Evolutionary conservation across 441 rosid genomes (phyloP), one percentile per base, ranked within the genome.

Genomic region (Jatropha multifida): DNA sequence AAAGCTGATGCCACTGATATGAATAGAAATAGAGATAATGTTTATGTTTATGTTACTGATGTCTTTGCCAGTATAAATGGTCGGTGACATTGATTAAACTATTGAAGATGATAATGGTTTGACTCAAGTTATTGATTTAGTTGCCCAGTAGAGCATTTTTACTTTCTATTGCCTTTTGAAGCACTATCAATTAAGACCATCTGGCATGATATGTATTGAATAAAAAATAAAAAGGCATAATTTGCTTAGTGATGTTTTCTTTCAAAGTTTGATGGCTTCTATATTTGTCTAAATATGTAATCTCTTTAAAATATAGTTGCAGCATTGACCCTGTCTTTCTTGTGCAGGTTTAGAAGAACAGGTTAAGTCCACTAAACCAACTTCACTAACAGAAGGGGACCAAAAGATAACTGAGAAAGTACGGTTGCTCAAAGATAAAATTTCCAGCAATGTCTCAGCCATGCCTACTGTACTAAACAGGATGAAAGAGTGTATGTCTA

Each of bases 401-500:
- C 81, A 66, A 66, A 77, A 49, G 68, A 65, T 64, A 12, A 69
- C 71, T 17, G 80, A 88, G 81, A 89, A 83, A 77, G 75, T 80
- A 26, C 72, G 32, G 23, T 52, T 85, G 78, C 72, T 90, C 40
- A 82, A 78, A 72, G 84, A 85, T 9, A 84, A 88, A 78, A 78
- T 85, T 26, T 80, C 86, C 7, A 80, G 80, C n/a, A 88, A 86
- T 61, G 65, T 76, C 37, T 70, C 89, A 13, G 69, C 85, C 20
- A 69, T 83, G 81, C 93, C 90, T 11, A 37, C 74, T 37, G 78
- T 84, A 71, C 55, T 86, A 71, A 84, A 85, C 81, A 84, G 92
- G 78, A 72, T 89, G 88, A 85, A 78, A 44, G 90, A 85, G 55
- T 88, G 90, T 49, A 76, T 88, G 27, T 80, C 85, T 46, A 84